Conservation (phyloP, 345 rosid genomes). For the Reutealis trisperma region DNA sequence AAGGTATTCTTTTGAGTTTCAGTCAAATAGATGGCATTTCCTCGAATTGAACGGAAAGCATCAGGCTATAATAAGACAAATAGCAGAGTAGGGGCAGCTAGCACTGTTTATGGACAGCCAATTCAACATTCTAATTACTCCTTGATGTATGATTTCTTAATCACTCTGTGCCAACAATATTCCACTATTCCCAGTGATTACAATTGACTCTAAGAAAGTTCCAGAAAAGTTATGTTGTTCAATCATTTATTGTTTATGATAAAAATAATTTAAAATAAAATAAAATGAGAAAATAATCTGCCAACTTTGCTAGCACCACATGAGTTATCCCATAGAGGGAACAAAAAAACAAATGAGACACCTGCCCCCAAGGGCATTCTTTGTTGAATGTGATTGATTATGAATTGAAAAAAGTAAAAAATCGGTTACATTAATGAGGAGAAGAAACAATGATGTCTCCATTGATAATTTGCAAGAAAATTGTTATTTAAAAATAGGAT, state of each 20-base stretch:
- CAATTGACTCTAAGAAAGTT: background rate
- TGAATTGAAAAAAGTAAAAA: background rate
- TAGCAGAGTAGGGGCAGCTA: background rate
- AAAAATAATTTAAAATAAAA: background rate
- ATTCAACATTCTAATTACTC: background rate
- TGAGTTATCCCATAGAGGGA: background rate
- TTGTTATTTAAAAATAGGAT: background rate
- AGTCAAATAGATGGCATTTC: background rate
- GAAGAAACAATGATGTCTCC: background rate
- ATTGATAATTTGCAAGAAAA: background rate
- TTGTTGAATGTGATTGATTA: background rate
- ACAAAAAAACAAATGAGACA: background rate
- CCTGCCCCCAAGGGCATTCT: background rate
- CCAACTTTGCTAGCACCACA: background rate
- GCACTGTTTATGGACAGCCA: conserved; percentile 5
- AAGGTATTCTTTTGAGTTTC: background rate
- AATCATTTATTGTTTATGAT: background rate
- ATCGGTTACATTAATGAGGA: background rate
- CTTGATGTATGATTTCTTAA: background rate
- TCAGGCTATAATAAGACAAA: conserved; percentile 5
- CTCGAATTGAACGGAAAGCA: background rate
- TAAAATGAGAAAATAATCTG: background rate
- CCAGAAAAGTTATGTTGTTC: background rate
- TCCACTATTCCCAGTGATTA: background rate
- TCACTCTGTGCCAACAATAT: background rate